These are phyloP conservation scores for Irpex sp. DNA, from an alignment of 1,284 basidiomycete genomes.

Conservation along the genomic window DNA sequence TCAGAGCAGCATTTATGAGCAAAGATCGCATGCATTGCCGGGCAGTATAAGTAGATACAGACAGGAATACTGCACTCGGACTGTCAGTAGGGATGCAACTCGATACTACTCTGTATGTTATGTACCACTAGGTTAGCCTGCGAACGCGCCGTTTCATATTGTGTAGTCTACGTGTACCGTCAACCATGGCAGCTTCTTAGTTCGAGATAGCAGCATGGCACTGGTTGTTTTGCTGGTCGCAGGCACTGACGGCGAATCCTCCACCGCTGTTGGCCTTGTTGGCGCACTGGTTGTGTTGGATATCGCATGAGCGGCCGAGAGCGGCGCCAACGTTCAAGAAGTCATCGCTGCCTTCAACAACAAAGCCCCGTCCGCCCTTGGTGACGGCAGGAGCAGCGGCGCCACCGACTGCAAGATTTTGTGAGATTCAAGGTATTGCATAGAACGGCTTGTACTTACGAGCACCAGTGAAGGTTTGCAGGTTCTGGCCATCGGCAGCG, in stretches of 20 bases:
- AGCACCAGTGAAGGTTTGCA: constrained; percentile 52
- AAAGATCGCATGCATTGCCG: constrained; percentile 1
- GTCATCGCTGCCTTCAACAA: constrained; percentile 37
- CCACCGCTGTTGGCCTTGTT: constrained; percentile 21
- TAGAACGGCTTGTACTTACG: constrained; percentile 15
- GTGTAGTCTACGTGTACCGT: neutral
- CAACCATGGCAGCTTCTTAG: neutral
- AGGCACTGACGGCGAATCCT: constrained; percentile 19
- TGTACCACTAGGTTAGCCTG: neutral
- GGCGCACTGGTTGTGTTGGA: constrained; percentile 41
- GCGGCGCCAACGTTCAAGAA: constrained; percentile 51
- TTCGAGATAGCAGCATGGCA: constrained; percentile 15
- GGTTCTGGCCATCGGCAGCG: constrained; percentile 30
- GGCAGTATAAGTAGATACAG: neutral
- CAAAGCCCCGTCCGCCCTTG: constrained; percentile 42
- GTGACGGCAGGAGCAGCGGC: constrained; percentile 40
- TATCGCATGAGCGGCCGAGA: constrained; percentile 54
- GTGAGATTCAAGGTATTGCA: neutral
- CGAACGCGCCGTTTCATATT: neutral
- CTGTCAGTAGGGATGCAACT: neutral
- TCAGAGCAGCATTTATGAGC: neutral
- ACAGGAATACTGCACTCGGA: neutral
- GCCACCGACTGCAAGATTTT: constrained; percentile 33
- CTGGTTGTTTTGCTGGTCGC: constrained; percentile 23
- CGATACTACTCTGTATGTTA: neutral